Evolutionary conservation across 1,139 yeast genomes (phyloP), one percentile per base, ranked within the genome.

Genomic region (Debaryomyces robertsiae): DNA sequence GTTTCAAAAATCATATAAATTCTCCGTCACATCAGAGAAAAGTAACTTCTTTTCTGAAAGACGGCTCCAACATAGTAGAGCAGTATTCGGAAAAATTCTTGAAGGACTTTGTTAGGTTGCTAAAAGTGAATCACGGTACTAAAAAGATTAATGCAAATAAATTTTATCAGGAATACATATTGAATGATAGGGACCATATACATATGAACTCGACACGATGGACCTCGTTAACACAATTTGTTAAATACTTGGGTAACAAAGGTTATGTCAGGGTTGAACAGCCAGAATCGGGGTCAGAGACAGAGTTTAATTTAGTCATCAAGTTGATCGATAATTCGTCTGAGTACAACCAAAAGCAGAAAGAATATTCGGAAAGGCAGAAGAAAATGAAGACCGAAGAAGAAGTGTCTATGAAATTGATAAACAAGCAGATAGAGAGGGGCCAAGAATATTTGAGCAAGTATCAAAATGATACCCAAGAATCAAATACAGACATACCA

Each of bases 191-290:
- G 54, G 80, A 87, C 42, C 98, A 93, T 60, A 69, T 90, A 4
- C 98, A 91, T 59, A 81, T 93, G 84, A 90, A 89, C 57, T 82
- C 97, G 3, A 93, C 98, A 1, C 71, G 73, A 46, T 93, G 95
- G 91, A 60, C 75, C 3, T 77, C 85, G 4, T 63, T 94, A 30
- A 77, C 93, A 0, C 77, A 79, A 39, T 87, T 91, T 58, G 75
- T 89, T n/a, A 75, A 79, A 46, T 67, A 79, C 50, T 62, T 93
- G 48, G 85, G 82, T 1, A 68, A 73, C 17, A 65, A 69, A 19
- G 88, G 90, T 1, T 61, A 75, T n/a, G 78, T 85, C 7, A 62
- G 69, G 28, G 83, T 85, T 1, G 77, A 72, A 15, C 54, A 60
- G 23, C 57, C 53, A 3, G 73, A 67, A 5, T 57, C 63, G 1